Evolutionary conservation across 2,329 filamentous ascomycete species (phyloP).

Genomic region (Metarhizium humberi): DNA sequence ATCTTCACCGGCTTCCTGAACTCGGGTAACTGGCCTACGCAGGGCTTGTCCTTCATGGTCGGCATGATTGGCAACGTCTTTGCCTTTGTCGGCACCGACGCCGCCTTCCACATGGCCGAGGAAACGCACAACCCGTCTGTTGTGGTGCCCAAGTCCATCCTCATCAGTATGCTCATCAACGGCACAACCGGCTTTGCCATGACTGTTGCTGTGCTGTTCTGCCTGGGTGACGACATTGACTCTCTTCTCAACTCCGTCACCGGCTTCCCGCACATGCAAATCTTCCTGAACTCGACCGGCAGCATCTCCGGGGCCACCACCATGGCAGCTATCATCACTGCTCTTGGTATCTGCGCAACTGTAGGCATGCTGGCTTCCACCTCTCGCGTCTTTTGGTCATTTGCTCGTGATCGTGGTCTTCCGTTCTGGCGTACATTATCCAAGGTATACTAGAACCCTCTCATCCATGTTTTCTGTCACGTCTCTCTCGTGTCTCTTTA

Average conservation of each 20-base stretch:
- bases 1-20: conserved; percentile 37
- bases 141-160: conserved; percentile 40
- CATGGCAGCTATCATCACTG: conserved; percentile 39
- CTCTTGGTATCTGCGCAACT: conserved; percentile 37
- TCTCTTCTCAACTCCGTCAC: conserved; percentile 26
- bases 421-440: conserved; percentile 20
- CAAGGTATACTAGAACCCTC: conserved; percentile 8
- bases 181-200: conserved; percentile 42
- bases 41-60: conserved; percentile 35
- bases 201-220: not conserved
- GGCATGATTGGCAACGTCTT: conserved; percentile 32
- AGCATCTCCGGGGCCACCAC: conserved; percentile 37
- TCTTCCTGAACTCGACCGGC: conserved; percentile 42
- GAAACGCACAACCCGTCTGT: conserved; percentile 37
- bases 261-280: conserved; percentile 48
- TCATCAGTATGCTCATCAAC: conserved; percentile 39
- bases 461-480: too few relatives aligned
- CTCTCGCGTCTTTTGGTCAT: conserved; percentile 48
- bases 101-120: conserved; percentile 26
- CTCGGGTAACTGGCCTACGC: conserved; percentile 30
- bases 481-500: too few relatives aligned
- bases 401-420: conserved; percentile 25
- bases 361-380: conserved; percentile 47
- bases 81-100: conserved; percentile 19
- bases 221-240: not conserved